These are phyloP conservation scores for Colletotrichum nymphaeae DNA, from an alignment of 2,329 filamentous ascomycete genomes.

Conservation along the genomic window DNA sequence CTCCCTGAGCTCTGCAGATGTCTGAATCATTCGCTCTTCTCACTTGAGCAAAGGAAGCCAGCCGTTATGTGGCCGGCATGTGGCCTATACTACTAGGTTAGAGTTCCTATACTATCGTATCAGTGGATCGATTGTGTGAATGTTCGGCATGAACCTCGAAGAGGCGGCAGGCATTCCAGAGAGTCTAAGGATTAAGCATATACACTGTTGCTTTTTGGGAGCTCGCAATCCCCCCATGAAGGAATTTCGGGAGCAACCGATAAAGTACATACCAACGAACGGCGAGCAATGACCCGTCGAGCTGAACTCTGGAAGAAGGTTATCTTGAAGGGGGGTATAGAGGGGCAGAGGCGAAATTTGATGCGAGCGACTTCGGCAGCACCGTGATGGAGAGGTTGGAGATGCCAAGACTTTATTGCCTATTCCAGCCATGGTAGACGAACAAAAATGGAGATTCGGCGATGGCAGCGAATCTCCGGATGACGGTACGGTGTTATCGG, in stretches of 20 bases:
- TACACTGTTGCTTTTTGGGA: neutral
- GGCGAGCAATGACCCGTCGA: neutral
- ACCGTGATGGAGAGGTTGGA: neutral
- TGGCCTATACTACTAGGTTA: neutral
- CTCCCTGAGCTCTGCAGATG: no score
- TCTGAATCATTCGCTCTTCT: neutral
- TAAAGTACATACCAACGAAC: neutral
- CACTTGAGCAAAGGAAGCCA: neutral
- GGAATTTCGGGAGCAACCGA: neutral
- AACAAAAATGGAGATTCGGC: neutral
- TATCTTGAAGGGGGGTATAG: neutral
- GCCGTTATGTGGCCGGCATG: neutral
- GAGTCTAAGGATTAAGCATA: neutral
- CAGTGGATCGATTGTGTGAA: neutral
- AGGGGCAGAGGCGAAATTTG: neutral
- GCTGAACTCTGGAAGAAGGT: constrained; percentile 1
- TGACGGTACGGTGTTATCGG: neutral
- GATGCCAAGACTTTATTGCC: constrained; percentile 17
- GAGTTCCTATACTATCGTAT: neutral
- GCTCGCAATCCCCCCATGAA: neutral
- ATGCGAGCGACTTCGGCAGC: constrained; percentile 16
- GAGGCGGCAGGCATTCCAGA: neutral
- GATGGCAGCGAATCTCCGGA: neutral
- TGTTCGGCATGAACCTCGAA: neutral
- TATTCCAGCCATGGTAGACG: neutral